These are phyloP conservation scores for Russula abietina DNA, from an alignment of 768 basidiomycete genomes.

Conservation along the genomic window DNA sequence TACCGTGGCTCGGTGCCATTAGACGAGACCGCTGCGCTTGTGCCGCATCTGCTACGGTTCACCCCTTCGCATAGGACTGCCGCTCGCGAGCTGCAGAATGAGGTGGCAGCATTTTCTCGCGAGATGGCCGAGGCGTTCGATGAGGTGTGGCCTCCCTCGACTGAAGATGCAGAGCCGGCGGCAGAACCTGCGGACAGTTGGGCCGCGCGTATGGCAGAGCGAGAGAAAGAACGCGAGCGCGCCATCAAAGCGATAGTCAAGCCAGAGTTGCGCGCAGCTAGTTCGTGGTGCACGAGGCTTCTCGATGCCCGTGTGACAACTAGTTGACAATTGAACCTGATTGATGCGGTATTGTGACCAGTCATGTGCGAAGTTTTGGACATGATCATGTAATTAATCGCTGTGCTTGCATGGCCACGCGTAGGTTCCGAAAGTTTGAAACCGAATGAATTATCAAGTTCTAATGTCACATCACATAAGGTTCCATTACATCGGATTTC, in stretches of 20 bases:
- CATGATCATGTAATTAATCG: background rate
- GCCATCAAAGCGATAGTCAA: constrained; percentile 17
- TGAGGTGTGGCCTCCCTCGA: constrained; percentile 55
- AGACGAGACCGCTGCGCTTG: constrained; percentile 64
- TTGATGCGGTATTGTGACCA: background rate
- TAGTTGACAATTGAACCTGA: background rate
- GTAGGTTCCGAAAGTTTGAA: background rate
- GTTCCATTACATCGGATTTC: no score
- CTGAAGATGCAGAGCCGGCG: constrained; percentile 33
- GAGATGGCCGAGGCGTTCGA: constrained; percentile 54
- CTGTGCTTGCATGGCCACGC: background rate
- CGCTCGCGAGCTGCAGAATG: constrained; percentile 56
- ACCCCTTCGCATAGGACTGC: constrained; percentile 62
- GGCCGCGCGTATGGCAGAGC: constrained; percentile 24
- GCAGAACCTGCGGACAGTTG: constrained; percentile 17
- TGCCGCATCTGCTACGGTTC: constrained; percentile 74
- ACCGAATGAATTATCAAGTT: background rate
- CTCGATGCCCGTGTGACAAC: background rate
- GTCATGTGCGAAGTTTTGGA: background rate
- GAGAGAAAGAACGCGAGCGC: constrained; percentile 21
- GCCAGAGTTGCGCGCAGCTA: constrained; percentile 18
- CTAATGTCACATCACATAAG: no score
- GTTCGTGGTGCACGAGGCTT: constrained; percentile 17
- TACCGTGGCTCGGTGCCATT: constrained; percentile 12
- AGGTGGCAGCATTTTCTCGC: constrained; percentile 48